These are phyloP conservation scores for Penicillium antarcticum DNA, from an alignment of 495 filamentous ascomycete genomes.

Conservation along the genomic window DNA sequence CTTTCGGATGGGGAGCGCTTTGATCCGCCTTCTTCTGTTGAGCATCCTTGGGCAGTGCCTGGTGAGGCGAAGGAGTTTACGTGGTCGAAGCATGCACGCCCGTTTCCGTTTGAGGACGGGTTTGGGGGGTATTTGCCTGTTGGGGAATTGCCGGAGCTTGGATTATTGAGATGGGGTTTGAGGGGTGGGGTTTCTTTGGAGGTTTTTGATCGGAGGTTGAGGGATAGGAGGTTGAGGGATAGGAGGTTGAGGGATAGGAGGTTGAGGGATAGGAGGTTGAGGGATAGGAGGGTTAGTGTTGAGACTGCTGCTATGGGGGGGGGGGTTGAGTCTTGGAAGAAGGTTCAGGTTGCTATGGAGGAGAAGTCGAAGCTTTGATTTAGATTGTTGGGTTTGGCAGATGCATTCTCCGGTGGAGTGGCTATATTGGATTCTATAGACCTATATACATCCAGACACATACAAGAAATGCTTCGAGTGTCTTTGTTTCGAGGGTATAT, in stretches of 20 bases:
- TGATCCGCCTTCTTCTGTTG: slow-evolving; percentile 51
- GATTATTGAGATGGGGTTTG: slow-evolving; percentile 57
- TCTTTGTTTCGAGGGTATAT: background rate
- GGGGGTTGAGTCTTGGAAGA: slow-evolving; percentile 26
- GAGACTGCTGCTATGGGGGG: slow-evolving; percentile 19
- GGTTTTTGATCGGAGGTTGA: slow-evolving; percentile 65
- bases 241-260: too few species aligned
- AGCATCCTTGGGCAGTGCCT: slow-evolving; percentile 59
- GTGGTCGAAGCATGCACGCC: slow-evolving; percentile 69
- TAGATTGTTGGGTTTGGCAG: too few species aligned
- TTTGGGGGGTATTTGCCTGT: slow-evolving; percentile 4
- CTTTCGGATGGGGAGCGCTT: slow-evolving; percentile 68
- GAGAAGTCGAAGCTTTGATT: background rate
- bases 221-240: slow-evolving; percentile 44
- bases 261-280: slow-evolving; percentile 63
- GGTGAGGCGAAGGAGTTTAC: slow-evolving; percentile 67
- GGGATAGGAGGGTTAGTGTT: slow-evolving; percentile 33
- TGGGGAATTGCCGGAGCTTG: slow-evolving; percentile 41
- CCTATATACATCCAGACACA: background rate
- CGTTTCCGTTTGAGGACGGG: slow-evolving; percentile 23
- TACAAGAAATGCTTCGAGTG: background rate
- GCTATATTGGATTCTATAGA: slow-evolving; percentile 2
- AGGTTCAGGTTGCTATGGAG: slow-evolving; percentile 10
- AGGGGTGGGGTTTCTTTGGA: slow-evolving; percentile 74
- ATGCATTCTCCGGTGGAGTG: background rate